These are phyloP conservation scores for Chamaecrista fasciculata DNA, from an alignment of 306 rosid genomes.

Conservation along the genomic window DNA sequence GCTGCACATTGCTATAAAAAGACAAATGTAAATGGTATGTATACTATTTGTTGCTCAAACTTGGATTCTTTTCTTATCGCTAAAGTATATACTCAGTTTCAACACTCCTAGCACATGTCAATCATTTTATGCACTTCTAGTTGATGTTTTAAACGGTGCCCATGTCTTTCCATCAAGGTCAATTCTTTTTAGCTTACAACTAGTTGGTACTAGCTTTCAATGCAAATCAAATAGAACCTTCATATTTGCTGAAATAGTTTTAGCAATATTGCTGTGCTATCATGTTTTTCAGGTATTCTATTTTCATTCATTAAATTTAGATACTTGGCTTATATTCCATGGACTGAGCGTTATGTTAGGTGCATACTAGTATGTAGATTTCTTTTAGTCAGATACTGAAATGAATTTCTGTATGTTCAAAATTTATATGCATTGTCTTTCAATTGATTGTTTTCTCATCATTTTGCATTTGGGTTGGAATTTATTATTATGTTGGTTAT, in stretches of 20 bases:
- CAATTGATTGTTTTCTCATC: conserved; percentile 1
- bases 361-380: neutral
- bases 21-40: conserved; percentile 56
- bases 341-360: neutral
- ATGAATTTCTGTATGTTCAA: neutral
- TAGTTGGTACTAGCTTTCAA: conserved; percentile 8
- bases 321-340: neutral
- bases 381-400: neutral
- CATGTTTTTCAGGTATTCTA: neutral
- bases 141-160: neutral
- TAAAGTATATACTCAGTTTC: neutral
- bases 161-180: neutral
- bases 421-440: neutral
- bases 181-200: neutral
- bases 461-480: conserved; percentile 39
- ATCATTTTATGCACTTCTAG: neutral
- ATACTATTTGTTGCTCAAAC: neutral
- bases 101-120: neutral
- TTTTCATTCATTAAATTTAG: neutral
- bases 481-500: neutral
- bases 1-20: conserved; percentile 94
- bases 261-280: neutral
- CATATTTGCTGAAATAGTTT: neutral
- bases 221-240: neutral
- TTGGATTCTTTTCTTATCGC: neutral